Percentiles rank a stretch among this genome's conserved stretches.
phyloP scores from a whole-genome alignment of 805 yeast species.

The Groenewaldozyma salmanticensis region DNA sequence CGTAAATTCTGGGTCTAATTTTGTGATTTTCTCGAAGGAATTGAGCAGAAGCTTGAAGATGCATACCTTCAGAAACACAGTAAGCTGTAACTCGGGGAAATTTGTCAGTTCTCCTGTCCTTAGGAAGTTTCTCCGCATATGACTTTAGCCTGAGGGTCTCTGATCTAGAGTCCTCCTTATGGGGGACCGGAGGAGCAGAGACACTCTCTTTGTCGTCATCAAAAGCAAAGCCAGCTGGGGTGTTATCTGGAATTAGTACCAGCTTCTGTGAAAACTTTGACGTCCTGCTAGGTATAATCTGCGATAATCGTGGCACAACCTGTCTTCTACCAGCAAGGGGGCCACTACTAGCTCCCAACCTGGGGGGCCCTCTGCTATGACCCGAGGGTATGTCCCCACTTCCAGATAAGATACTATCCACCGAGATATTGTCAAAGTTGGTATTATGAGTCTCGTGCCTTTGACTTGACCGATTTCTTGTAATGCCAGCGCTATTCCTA shows the following conservation, averaged over 20 bases:
- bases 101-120: constrained; percentile 48
- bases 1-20: constrained; percentile 79
- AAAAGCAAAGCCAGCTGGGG: constrained; percentile 12
- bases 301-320: constrained; percentile 14
- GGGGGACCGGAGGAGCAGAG: constrained; percentile 16
- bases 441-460: too few relatives aligned
- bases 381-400: constrained; percentile 86
- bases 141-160: constrained; percentile 13
- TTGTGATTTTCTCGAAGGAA: constrained; percentile 65
- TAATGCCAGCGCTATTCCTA: not conserved
- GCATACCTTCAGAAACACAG: constrained; percentile 74
- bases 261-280: constrained; percentile 79
- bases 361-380: constrained; percentile 31
- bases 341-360: not conserved
- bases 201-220: constrained; percentile 24
- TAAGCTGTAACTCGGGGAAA: constrained; percentile 87
- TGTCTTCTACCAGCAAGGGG: not conserved
- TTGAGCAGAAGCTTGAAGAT: constrained; percentile 49
- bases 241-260: constrained; percentile 65
- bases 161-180: constrained; percentile 35
- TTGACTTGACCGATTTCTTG: constrained; percentile 1
- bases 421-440: constrained; percentile 63
- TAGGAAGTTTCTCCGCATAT: constrained; percentile 29
- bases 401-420: constrained; percentile 67
- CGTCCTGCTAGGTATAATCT: constrained; percentile 40